A percentile compares a stretch with the other conserved stretches of the same genome.
Conservation (phyloP, 768 basidiomycete species). For the Pleurotus eryngii region DNA sequence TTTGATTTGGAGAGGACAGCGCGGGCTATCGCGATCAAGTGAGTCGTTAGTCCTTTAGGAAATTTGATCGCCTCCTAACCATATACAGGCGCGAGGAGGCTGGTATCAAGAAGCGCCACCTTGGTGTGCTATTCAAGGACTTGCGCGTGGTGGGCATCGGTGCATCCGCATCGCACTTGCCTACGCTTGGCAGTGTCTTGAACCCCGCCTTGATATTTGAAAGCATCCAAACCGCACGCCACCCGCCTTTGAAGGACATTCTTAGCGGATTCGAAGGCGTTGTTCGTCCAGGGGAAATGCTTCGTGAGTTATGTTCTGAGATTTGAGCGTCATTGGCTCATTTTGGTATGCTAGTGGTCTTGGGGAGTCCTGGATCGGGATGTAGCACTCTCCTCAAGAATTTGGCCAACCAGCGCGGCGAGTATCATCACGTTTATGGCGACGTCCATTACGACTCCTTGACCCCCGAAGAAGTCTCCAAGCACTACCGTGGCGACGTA, state of each 20-base stretch:
- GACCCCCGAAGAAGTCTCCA: slow-evolving; percentile 55
- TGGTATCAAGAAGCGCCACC: slow-evolving; percentile 47
- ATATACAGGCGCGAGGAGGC: slow-evolving; percentile 41
- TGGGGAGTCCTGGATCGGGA: slow-evolving; percentile 83
- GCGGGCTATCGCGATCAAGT: slow-evolving; percentile 22
- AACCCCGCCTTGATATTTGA: slow-evolving; percentile 46
- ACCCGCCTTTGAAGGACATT: slow-evolving; percentile 64
- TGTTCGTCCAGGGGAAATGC: slow-evolving; percentile 72
- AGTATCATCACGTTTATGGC: slow-evolving; percentile 67
- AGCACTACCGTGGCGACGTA: slow-evolving; percentile 75
- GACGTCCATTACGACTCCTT: slow-evolving; percentile 77
- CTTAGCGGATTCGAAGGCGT: slow-evolving; percentile 62
- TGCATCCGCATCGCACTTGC: slow-evolving; percentile 48
- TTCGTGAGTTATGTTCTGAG: slow-evolving; percentile 46
- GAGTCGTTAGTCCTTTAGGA: slow-evolving; percentile 6
- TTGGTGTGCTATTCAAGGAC: slow-evolving; percentile 60
- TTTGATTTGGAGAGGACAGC: slow-evolving; percentile 29
- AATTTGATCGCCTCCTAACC: background rate
- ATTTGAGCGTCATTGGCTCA: background rate
- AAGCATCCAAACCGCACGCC: slow-evolving; percentile 41
- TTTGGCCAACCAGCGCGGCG: slow-evolving; percentile 70
- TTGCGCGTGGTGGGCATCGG: slow-evolving; percentile 61
- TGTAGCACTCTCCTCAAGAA: slow-evolving; percentile 83
- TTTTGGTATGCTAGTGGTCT: slow-evolving; percentile 51
- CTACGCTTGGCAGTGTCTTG: slow-evolving; percentile 61